These are phyloP conservation scores for Parietaria judaica DNA, from an alignment of 306 rosid genomes.

Conservation along the genomic window DNA sequence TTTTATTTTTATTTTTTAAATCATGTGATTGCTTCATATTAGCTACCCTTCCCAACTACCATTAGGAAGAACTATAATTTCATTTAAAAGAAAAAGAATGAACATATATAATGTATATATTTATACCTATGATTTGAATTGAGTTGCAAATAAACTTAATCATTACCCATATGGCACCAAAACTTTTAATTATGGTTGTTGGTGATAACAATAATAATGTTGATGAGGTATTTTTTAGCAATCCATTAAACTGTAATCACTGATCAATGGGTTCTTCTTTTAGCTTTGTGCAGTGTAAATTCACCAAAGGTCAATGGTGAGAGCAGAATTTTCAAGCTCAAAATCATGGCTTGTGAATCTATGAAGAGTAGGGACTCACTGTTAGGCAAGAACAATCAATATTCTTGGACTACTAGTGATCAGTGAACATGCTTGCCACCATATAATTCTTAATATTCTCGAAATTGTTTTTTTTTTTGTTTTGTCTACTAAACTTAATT, in stretches of 20 bases:
- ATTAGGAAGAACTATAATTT: constrained; percentile 6
- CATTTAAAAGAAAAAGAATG: not conserved
- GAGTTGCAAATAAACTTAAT: constrained; percentile 53
- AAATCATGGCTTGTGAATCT: constrained; percentile 2
- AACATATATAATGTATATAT: no score
- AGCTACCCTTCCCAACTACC: constrained; percentile 89
- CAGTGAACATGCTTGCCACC: constrained; percentile 8
- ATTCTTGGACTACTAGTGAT: not conserved
- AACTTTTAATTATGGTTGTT: constrained; percentile 51
- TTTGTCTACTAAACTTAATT: not conserved
- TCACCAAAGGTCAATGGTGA: constrained; percentile 19
- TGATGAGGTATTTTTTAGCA: constrained; percentile 1
- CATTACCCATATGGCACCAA: constrained; percentile 79
- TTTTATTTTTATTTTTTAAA: constrained; percentile 33
- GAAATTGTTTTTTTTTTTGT: not conserved
- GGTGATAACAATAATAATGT: constrained; percentile 22
- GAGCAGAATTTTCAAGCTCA: constrained; percentile 3
- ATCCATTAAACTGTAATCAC: constrained; percentile 16
- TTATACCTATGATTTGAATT: constrained; percentile 38
- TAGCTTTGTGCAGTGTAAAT: constrained; percentile 1
- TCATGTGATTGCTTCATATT: constrained; percentile 59
- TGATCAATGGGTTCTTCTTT: not conserved
- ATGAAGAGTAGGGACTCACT: constrained; percentile 4
- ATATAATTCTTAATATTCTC: not conserved
- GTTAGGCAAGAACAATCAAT: constrained; percentile 4